Evolutionary conservation across 73 alveolate genomes (phyloP), one percentile per base, ranked within the genome.

Genomic region (Stentor coeruleus): DNA sequence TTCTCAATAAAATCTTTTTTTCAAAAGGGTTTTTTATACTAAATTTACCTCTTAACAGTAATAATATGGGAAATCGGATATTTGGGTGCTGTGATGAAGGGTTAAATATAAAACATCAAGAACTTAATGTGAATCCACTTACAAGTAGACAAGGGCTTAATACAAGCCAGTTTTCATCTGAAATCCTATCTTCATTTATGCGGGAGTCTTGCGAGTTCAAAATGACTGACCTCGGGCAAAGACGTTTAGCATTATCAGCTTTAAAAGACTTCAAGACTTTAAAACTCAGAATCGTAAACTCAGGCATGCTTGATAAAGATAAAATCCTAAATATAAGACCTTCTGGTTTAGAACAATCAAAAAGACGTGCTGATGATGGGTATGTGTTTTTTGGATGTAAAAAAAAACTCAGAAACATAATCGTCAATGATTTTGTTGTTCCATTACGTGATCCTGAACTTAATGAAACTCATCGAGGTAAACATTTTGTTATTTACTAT

Each of bases 301-400:
- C 83, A 75, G 72, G 74, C 35, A 75, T 14, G 35, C 66, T 75
- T 36, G 28, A 20, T 20, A 75, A 75, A 38, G 83, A 39, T 39
- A 20, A 31, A 2, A 39, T 75, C 38, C 38, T 92, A 55, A 57
- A 57, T 72, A 74, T 92, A 3, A 82, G 77, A 38, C 91, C 97
- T 0, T 58, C 84, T 14, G 97, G 97, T 0, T 84, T 90, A 60
- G 77, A 73, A 40, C 81, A 72, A 1, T 79, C 95, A 37, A 59
- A 82, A 60, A 90, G 97, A 84, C 77, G 83, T 20, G 86, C 79
- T 40, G 75, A 87, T 55, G 98, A 92, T 73, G 98, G 98, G 59
- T 87, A 76, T 66, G 88, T 93, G 0, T 90, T 33, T 77, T 92
- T 90, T 85, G 98, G 98, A 0, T 66, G 79, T 31, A 66, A 66